These are phyloP conservation scores for Penicillium sp. DNA, from an alignment of 2,329 filamentous ascomycete genomes.

Conservation along the genomic window DNA sequence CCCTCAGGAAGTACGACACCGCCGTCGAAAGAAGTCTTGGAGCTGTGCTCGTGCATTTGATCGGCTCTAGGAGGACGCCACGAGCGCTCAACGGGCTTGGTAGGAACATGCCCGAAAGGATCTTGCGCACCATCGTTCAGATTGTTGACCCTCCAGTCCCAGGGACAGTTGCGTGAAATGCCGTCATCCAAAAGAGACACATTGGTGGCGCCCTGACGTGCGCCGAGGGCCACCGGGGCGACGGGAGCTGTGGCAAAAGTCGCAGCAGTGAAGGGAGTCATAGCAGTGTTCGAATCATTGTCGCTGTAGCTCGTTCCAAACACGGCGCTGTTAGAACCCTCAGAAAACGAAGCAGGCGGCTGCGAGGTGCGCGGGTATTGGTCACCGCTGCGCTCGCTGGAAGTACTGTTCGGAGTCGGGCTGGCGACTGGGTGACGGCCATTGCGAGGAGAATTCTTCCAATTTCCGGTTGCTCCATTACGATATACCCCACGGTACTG, in stretches of 20 bases:
- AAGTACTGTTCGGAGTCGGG: neutral
- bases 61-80: neutral
- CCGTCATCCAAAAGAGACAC: constrained; percentile 1
- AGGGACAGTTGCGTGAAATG: neutral
- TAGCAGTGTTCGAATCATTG: neutral
- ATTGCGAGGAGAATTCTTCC: neutral
- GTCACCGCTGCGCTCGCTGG: neutral
- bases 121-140: neutral
- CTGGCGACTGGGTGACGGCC: neutral
- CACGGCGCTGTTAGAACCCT: too few relatives aligned
- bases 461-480: neutral
- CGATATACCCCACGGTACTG: neutral
- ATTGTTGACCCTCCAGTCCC: neutral
- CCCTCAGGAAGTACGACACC: neutral
- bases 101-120: neutral
- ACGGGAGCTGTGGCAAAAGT: neutral
- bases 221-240: neutral
- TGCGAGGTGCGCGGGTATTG: neutral
- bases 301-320: too few relatives aligned
- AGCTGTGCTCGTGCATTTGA: neutral
- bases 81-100: neutral
- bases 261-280: neutral
- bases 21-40: neutral
- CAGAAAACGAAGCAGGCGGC: too few relatives aligned
- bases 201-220: neutral